A percentile compares a stretch with the other conserved stretches of the same genome.
Evolutionary conservation across 176 grass and related monocot genomes (phyloP).

Genomic region (Pharus latifolius): DNA sequence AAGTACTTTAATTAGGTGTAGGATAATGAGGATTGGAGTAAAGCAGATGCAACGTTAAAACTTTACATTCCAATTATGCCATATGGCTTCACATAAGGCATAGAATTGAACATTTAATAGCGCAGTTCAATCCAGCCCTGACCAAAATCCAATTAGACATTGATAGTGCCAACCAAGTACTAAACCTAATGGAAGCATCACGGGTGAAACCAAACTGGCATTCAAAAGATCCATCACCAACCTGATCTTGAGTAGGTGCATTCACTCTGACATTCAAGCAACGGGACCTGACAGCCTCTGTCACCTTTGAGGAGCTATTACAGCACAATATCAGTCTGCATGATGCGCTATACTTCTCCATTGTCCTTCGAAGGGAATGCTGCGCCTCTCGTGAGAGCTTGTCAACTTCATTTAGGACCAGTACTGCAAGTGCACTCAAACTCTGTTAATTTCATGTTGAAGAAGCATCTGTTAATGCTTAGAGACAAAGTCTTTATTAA

Average conservation of each 20-base stretch:
- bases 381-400: constrained; percentile 96
- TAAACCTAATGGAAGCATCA: not conserved
- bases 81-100: not conserved
- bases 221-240: constrained; percentile 16
- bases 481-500: not conserved
- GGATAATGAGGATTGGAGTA: not conserved
- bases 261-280: constrained; percentile 87
- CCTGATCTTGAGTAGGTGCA: constrained; percentile 82
- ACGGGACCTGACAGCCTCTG: constrained; percentile 84
- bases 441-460: not conserved
- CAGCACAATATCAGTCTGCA: constrained; percentile 91
- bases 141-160: not conserved
- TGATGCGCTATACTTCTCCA: constrained; percentile 95
- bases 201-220: not conserved
- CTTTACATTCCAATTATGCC: not conserved
- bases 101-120: not conserved
- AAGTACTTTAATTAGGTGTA: not conserved
- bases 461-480: not conserved
- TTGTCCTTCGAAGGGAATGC: constrained; percentile 91
- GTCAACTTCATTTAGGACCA: constrained; percentile 95
- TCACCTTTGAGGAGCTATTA: constrained; percentile 98
- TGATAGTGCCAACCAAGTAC: not conserved
- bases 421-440: constrained; percentile 38
- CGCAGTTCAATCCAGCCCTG: not conserved
- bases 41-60: not conserved